Evolutionary conservation across 805 yeast species (phyloP), one percentile per base, ranked within the genome.

Genomic region (Starmerella vitae): DNA sequence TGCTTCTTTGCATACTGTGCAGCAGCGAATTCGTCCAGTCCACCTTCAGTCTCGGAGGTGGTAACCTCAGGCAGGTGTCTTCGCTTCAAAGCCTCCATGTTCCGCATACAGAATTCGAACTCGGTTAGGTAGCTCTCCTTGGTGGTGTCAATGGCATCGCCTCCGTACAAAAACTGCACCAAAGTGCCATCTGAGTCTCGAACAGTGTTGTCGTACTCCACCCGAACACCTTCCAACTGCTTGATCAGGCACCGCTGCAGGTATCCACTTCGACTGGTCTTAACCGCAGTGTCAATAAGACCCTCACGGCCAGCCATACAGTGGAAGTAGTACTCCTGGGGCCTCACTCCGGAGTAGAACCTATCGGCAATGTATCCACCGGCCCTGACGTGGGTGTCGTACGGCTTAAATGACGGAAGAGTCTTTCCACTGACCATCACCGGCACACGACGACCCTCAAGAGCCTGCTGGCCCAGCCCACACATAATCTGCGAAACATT

Each of bases 241-340:
- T 91, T 91, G 43, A 94, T 91, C 64, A 91, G 72, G 73, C 99
- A 93, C 66, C 99, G 78, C 66, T 91, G 99, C 61, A 91, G 71
- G 64, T 91, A 91, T 58, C 99, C 99, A 44, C 97, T 86, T 65
- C 95, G 78, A 17, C 96, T 83, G 8, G 99, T 91, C 65, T 91
- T 91, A 48, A 91, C 99, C 36, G 99, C 98, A 44, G 99, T 91
- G 71, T 91, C 99, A 66, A 91, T 91, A 57, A 91, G 74, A 67
- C 99, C 99, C 70, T 91, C 99, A 69, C 99, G 80, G 65, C 99
- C 99, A 40, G 99, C 98, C 98, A 91, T 91, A 70, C 97, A 91
- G 66, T 91, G 99, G 91, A 93, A 91, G 60, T 86, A 91, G 64
- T 93, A 91, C 62, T 91, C 99, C 64, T 91, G 99, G 4, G 98